Percentiles rank a stretch among this genome's conserved stretches.
phyloP scores from a whole-genome alignment of 257 asterid genomes.

The Linderniella brevidens region DNA sequence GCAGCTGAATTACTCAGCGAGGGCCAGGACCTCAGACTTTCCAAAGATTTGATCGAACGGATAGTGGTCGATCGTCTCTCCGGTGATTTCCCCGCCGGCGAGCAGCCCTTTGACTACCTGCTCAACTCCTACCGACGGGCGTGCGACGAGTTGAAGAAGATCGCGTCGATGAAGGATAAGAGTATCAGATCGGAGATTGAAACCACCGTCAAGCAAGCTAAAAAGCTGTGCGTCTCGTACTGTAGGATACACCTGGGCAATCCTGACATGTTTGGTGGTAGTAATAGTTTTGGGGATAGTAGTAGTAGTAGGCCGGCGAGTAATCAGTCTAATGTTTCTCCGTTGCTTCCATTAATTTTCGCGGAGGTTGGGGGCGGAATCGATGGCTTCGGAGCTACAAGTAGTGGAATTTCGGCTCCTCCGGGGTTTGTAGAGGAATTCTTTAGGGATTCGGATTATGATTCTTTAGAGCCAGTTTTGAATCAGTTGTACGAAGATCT shows the following conservation, averaged over 20 bases:
- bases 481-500: slow-evolving; percentile 84
- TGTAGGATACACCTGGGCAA: slow-evolving; percentile 68
- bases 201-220: slow-evolving; percentile 46
- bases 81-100: slow-evolving; percentile 43
- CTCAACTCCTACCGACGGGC: slow-evolving; percentile 69
- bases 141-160: slow-evolving; percentile 60
- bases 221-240: slow-evolving; percentile 55
- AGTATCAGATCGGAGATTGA: slow-evolving; percentile 54
- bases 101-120: slow-evolving; percentile 62
- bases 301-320: background rate
- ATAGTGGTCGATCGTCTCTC: slow-evolving; percentile 71
- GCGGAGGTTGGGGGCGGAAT: slow-evolving; percentile 46
- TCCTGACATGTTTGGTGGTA: slow-evolving; percentile 71
- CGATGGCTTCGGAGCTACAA: slow-evolving; percentile 52
- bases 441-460: slow-evolving; percentile 68
- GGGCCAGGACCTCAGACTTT: slow-evolving; percentile 50
- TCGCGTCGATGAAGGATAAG: slow-evolving; percentile 60
- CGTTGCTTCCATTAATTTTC: slow-evolving; percentile 52
- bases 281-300: slow-evolving; percentile 14
- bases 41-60: slow-evolving; percentile 76
- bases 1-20: slow-evolving; percentile 89
- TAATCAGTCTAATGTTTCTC: slow-evolving; percentile 30
- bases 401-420: slow-evolving; percentile 30
- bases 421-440: slow-evolving; percentile 78
- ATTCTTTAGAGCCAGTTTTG: slow-evolving; percentile 58